phyloP scores from a whole-genome alignment of 305 asterid genomes.

The Solanum chacoense region DNA sequence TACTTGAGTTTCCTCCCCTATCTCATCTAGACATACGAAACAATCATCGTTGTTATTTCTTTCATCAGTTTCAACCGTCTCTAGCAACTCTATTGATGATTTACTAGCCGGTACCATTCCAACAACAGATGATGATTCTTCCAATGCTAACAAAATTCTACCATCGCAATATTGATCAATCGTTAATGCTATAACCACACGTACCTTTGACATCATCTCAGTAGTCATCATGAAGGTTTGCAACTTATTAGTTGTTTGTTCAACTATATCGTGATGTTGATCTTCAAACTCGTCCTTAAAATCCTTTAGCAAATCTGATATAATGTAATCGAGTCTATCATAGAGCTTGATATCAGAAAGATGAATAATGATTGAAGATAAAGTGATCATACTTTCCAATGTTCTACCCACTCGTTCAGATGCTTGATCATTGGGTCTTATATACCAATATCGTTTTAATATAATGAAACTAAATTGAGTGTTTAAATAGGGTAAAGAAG shows the following conservation, averaged over 20 bases:
- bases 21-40: neutral
- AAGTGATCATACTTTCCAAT: neutral
- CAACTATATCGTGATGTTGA: neutral
- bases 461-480: neutral
- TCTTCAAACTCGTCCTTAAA: neutral
- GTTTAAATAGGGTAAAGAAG: neutral
- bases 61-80: neutral
- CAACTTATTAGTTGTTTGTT: neutral
- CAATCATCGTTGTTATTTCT: neutral
- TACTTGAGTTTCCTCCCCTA: neutral
- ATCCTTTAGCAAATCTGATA: neutral
- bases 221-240: neutral
- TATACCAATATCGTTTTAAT: neutral
- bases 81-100: neutral
- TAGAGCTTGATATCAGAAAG: neutral
- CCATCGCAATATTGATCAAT: neutral
- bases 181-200: neutral
- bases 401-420: no score
- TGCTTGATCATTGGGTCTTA: neutral
- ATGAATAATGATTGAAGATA: neutral
- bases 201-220: neutral
- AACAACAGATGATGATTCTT: neutral
- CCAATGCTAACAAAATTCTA: neutral
- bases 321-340: neutral
- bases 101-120: neutral